Percentiles rank a stretch among this genome's conserved stretches.
phyloP scores from a whole-genome alignment of 495 filamentous ascomycete species.

The Chaetomium fimeti region DNA sequence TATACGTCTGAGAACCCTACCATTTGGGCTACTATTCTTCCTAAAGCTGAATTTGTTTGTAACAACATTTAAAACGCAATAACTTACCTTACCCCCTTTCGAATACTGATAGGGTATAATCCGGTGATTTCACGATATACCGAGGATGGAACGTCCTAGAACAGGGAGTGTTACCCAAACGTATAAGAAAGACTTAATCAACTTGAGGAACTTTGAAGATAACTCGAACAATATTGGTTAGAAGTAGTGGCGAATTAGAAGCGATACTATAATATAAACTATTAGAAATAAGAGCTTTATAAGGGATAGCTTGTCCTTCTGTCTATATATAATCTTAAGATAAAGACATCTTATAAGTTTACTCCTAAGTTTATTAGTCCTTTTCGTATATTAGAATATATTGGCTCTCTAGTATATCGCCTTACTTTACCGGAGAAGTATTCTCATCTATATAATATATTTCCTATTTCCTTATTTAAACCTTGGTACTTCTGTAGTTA shows the following conservation, averaged over 20 bases:
- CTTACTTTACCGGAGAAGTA: background rate
- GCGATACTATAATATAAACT: background rate
- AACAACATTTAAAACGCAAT: no score
- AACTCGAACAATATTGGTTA: background rate
- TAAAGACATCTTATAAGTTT: background rate
- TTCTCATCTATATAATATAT: background rate
- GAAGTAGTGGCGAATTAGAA: background rate
- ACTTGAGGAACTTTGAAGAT: background rate
- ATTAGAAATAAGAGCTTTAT: no score
- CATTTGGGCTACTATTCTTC: no score
- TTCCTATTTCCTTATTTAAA: background rate
- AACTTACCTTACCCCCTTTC: no score
- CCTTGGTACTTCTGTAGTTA: background rate
- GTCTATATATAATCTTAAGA: no score
- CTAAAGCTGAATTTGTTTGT: no score
- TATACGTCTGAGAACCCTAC: background rate
- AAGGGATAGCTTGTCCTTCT: no score
- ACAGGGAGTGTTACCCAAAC: background rate
- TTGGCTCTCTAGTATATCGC: background rate
- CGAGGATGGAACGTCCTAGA: background rate
- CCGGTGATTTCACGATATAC: background rate
- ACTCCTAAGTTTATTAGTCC: constrained; percentile 5
- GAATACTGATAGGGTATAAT: no score
- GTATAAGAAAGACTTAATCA: no score
- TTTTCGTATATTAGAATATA: background rate